These are phyloP conservation scores for Rubia yunnanensis DNA, from an alignment of 257 asterid species.

Conservation along the genomic window DNA sequence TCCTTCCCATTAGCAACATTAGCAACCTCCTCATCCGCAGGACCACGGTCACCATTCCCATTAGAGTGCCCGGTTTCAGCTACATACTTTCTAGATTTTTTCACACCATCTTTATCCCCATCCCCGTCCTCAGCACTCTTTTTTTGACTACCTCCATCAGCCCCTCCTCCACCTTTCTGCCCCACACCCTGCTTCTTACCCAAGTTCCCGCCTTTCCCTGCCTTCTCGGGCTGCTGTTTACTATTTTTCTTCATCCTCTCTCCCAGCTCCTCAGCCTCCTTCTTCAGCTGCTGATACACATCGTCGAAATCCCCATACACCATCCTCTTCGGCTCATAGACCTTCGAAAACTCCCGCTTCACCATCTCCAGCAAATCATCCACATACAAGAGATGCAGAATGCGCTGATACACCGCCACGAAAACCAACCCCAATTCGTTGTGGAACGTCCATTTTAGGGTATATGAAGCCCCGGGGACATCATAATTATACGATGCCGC, in stretches of 20 bases:
- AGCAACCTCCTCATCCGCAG: slow-evolving; percentile 33
- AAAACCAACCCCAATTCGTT: slow-evolving; percentile 93
- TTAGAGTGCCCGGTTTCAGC: slow-evolving; percentile 46
- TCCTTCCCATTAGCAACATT: slow-evolving; percentile 49
- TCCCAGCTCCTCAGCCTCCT: slow-evolving; percentile 89
- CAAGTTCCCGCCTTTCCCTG: slow-evolving; percentile 26
- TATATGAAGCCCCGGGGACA: slow-evolving; percentile 83
- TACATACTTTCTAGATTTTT: slow-evolving; percentile 26
- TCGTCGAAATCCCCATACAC: slow-evolving; percentile 62
- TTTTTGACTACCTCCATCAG: slow-evolving; percentile 76
- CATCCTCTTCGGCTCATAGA: slow-evolving; percentile 70
- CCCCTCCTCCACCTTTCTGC: slow-evolving; percentile 51
- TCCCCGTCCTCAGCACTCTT: slow-evolving; percentile 61
- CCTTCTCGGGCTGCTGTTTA: slow-evolving; percentile 47
- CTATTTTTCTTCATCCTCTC: slow-evolving; percentile 77
- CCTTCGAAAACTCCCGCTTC: slow-evolving; percentile 58
- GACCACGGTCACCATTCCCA: slow-evolving; percentile 24
- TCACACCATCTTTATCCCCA: slow-evolving; percentile 42
- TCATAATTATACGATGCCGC: slow-evolving; percentile 79
- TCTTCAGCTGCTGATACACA: slow-evolving; percentile 76
- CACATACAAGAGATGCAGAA: slow-evolving; percentile 87
- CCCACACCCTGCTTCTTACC: slow-evolving; percentile 67
- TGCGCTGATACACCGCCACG: slow-evolving; percentile 89
- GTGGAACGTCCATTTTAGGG: slow-evolving; percentile 94
- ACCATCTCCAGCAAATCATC: slow-evolving; percentile 91